Base-by-base conservation (phyloP, 176 grass and related monocot genomes). In the Alloteropsis semialata region DNA sequence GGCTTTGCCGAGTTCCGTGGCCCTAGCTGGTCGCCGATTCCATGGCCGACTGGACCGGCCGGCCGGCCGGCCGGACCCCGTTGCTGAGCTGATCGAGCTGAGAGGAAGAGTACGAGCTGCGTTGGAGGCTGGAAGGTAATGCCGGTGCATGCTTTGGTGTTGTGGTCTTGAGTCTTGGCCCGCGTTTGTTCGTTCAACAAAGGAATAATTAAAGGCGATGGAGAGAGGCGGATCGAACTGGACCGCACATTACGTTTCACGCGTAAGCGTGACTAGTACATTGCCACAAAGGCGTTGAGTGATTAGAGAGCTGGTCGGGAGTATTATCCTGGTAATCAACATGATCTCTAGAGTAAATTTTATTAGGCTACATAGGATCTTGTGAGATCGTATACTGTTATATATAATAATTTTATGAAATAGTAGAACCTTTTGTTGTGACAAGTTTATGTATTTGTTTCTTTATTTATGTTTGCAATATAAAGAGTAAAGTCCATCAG, bases 31-130 rank as follows among this genome's bases (percentile, higher is more conserved):
- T 34, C 76, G 42, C 11, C 36, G 74, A 59, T 76, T 76, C 74
- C 74, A 43, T 77, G 72, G 71, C 71, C 18, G 70, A 19, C 74
- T 42, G 54, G 74, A 61, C 55, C 38, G 24, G 17, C 41, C 65
- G 8, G n/a, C 55, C 24, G 75, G 27, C 41, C 65, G 8, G n/a
- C 55, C 24, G 75, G 24, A 60, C 74, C 74, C 36, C 54, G 36
- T 41, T 28, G 73, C 13, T 13, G 16, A 75, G 49, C 32, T 34
- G 43, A 74, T 19, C n/a, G 42, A 33, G 33, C 16, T 8, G 24
- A 15, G 38, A 25, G 19, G 32, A 28, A 59, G 15, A 7, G 5
- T n/a, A n/a, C n/a, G 5, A 16, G 18, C 0, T 63, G 50, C 50
- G 19, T 54, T 8, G 16, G 50, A 54, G 8, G 50, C 50, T 25